Evolutionary conservation across 2,329 filamentous ascomycete species (phyloP).

Genomic region (Calycina marina): DNA sequence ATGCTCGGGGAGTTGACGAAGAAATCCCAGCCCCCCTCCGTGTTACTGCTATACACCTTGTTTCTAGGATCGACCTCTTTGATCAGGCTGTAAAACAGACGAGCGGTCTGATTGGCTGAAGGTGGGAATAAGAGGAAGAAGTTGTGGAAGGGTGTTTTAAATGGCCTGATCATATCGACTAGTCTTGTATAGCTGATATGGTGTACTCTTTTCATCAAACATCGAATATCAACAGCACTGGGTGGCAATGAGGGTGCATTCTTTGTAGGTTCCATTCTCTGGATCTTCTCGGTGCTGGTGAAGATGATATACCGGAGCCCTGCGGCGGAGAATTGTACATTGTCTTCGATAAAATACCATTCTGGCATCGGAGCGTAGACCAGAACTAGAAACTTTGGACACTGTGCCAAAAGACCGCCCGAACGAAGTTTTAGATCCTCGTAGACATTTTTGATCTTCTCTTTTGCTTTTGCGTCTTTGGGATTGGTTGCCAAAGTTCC

Average conservation of each 20-base stretch:
- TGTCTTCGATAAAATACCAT: conserved; percentile 18
- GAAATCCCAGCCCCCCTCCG: conserved; percentile 31
- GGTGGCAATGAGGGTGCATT: conserved; percentile 1
- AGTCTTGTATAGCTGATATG: conserved; percentile 11
- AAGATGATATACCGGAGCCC: conserved; percentile 17
- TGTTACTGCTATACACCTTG: conserved; percentile 28
- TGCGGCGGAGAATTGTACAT: conserved; percentile 1
- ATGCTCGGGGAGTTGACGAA: conserved; percentile 24
- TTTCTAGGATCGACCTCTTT: conserved; percentile 26
- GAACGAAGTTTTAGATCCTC: conserved; percentile 11
- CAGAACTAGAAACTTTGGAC: conserved; percentile 12
- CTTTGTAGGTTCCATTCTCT: background rate
- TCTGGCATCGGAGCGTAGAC: conserved; percentile 16
- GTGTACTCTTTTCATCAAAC: conserved; percentile 11
- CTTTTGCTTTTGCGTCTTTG: conserved; percentile 3
- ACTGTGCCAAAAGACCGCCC: conserved; percentile 12
- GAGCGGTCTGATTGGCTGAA: conserved; percentile 22
- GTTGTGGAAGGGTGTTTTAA: conserved; percentile 11
- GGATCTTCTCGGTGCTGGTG: conserved; percentile 4
- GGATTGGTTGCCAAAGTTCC: conserved; percentile 8
- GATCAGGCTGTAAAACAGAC: conserved; percentile 32
- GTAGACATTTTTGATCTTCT: conserved; percentile 8
- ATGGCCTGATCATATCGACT: too few species aligned
- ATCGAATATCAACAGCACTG: too few species aligned
- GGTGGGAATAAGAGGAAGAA: conserved; percentile 37